These are phyloP conservation scores for Arthrinium phaeospermum DNA, from an alignment of 2,329 filamentous ascomycete genomes.

Conservation along the genomic window DNA sequence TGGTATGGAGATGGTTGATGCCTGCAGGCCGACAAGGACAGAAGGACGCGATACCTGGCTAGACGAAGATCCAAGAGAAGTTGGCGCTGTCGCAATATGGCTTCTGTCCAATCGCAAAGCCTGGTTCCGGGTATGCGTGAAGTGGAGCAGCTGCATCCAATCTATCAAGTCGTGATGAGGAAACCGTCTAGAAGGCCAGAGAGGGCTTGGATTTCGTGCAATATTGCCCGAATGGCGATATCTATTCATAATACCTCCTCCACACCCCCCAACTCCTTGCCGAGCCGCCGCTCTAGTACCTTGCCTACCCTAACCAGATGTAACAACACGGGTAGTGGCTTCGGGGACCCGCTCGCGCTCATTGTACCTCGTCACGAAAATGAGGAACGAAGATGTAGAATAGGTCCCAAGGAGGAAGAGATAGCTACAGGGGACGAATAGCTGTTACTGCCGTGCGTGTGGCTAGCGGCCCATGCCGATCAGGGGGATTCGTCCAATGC, in stretches of 20 bases:
- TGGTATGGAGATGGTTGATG: neutral
- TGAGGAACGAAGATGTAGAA: neutral
- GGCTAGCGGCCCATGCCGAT: neutral
- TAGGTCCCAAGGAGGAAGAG: neutral
- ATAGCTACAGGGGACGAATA: neutral
- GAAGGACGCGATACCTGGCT: neutral
- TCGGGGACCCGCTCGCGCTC: neutral
- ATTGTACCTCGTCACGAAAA: slow-evolving; percentile 9
- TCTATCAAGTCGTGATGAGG: neutral
- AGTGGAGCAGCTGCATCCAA: slow-evolving; percentile 6
- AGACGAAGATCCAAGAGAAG: neutral
- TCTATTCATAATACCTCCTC: neutral
- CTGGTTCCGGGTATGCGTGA: neutral
- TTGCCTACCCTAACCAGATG: neutral
- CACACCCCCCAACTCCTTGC: neutral
- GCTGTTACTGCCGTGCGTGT: neutral
- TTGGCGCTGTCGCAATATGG: slow-evolving; percentile 1
- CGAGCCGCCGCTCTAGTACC: neutral
- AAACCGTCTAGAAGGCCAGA: neutral
- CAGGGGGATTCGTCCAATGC: slow-evolving; percentile 3
- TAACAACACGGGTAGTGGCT: neutral
- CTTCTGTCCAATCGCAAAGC: neutral
- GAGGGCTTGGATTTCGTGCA: neutral
- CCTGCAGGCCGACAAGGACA: neutral
- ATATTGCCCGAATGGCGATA: neutral